phyloP scores from a whole-genome alignment of 192 early-diverging fungal species.

The Coemansia erecta region DNA sequence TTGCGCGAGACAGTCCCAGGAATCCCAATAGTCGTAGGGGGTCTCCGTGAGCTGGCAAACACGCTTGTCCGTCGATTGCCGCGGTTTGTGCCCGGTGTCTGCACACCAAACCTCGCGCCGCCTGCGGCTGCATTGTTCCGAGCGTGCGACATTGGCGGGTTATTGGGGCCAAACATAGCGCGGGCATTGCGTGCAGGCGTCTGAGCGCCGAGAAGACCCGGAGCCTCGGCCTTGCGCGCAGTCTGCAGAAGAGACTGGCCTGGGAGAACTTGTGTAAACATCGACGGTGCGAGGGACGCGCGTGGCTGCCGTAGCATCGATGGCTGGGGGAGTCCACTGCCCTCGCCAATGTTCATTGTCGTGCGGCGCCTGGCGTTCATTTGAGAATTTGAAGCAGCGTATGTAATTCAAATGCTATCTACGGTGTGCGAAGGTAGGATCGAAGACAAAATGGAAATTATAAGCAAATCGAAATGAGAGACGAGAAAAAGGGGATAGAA shows the following conservation, averaged over 20 bases:
- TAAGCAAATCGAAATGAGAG: background rate
- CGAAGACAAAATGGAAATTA: background rate
- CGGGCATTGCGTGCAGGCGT: conserved; percentile 30
- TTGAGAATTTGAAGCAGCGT: background rate
- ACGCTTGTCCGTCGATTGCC: conserved; percentile 50
- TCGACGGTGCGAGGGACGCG: conserved; percentile 50
- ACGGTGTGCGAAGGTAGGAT: background rate
- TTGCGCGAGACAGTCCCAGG: conserved; percentile 42
- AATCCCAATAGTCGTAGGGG: conserved; percentile 23
- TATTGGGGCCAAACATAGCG: conserved; percentile 21
- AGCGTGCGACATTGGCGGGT: conserved; percentile 43
- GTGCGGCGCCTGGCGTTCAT: conserved; percentile 47
- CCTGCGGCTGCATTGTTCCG: conserved; percentile 25
- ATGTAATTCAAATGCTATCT: background rate
- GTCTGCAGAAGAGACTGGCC: conserved; percentile 29
- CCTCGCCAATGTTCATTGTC: conserved; percentile 53
- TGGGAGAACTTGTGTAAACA: conserved; percentile 30
- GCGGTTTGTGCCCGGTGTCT: conserved; percentile 48
- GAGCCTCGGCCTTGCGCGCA: conserved; percentile 29
- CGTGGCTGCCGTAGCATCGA: conserved; percentile 44
- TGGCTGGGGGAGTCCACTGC: conserved; percentile 50
- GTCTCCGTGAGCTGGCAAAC: conserved; percentile 49
- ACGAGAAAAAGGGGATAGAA: conserved; percentile 1
- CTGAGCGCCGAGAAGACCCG: conserved; percentile 28
- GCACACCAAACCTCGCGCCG: conserved; percentile 17